A percentile compares a stretch with the other conserved stretches of the same genome.
Evolutionary conservation across 2,329 filamentous ascomycete genomes (phyloP).

Genomic region (Chaetomiaceae sp.): DNA sequence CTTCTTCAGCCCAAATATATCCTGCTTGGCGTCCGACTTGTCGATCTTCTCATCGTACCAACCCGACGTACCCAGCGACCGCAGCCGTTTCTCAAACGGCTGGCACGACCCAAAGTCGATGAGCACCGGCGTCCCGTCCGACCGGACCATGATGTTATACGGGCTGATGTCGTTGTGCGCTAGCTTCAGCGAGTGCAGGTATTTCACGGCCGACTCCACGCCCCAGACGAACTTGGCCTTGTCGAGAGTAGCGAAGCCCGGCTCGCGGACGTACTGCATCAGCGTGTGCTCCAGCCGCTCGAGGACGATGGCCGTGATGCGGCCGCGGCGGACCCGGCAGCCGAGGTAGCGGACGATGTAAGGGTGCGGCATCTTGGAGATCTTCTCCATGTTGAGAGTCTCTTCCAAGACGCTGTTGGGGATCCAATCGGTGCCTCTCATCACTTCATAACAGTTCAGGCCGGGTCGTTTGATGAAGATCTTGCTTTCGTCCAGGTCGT

Average conservation of each 20-base stretch:
- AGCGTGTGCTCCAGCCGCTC: not conserved
- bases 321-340: not conserved
- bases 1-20: not conserved
- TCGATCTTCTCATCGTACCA: not conserved
- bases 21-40: not conserved
- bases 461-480: not conserved
- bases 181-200: not conserved
- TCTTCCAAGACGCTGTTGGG: too few species aligned
- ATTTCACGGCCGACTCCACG: not conserved
- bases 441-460: constrained; percentile 2
- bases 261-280: not conserved
- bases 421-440: not conserved
- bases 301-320: not conserved
- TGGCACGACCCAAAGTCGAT: not conserved
- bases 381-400: not conserved
- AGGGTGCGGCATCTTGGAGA: not conserved
- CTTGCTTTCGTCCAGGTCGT: not conserved
- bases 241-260: not conserved
- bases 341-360: constrained; percentile 1
- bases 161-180: not conserved
- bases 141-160: not conserved
- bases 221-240: not conserved
- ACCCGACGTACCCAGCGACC: not conserved
- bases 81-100: not conserved
- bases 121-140: not conserved